Base-by-base conservation (phyloP, 2,329 filamentous ascomycete species). In the Fusarium oxysporum region DNA sequence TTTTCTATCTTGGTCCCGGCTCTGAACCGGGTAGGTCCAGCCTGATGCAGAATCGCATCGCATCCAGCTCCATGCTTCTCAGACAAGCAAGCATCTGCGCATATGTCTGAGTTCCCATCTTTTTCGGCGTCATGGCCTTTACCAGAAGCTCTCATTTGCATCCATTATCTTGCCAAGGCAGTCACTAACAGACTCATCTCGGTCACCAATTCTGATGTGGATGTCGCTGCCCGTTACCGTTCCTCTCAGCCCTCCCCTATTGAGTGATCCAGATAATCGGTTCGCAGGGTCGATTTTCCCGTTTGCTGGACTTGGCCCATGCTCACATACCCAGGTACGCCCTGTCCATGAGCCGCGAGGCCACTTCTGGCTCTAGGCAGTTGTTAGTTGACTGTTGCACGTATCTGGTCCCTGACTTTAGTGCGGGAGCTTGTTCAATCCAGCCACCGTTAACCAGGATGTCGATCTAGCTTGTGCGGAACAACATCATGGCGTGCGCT, bases 381-480 rank as follows among this genome's bases (percentile, higher is more conserved):
- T 53, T 69, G 43, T 59, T 65, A 68, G 50, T 56, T 62, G 65
- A 59, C 43, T 32, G 45, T 70, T 61, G 63, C 55, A 69, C 40
- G 58, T 51, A 59, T 59, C 62, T 69, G 48, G 64, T 65, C 60
- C 45, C 58, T 48, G 51, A 53, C 50, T 45, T 69, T 50, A 70
- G 70, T 69, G 75, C 73, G 70, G 65, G 60, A 65, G 60, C 71
- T 69, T 68, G 51, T 62, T 61, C 48, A 62, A 38, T 64, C 55
- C 65, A 77, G 74, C 76, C 68, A 77, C 75, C 72, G 56, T 67
- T 64, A 72, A 68, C 65, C 68, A 73, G 65, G 65, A 62, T 69
- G 65, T 71, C 60, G 72, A 76, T 76, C 73, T 61, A 55, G 61
- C 44, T 69, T 65, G 58, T 62, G 64, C 64, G 62, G 67, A 62